phyloP scores from a whole-genome alignment of 1,139 yeast species.

The Pneumocystis jirovecii region DNA sequence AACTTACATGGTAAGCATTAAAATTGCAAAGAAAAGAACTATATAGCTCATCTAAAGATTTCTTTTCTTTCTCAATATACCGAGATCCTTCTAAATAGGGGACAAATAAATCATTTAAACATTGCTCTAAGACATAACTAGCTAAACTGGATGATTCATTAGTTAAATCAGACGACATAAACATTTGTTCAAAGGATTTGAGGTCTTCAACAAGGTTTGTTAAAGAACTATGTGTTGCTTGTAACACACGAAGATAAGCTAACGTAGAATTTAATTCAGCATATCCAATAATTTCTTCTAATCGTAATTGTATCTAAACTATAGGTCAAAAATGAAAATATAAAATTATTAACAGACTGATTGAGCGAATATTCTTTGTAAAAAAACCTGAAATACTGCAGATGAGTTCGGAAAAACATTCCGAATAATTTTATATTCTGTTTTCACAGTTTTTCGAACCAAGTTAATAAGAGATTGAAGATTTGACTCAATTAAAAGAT shows the following conservation, averaged over 20 bases:
- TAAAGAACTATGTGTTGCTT: slow-evolving; percentile 45
- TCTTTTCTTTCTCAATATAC: slow-evolving; percentile 62
- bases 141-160: slow-evolving; percentile 25
- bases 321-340: neutral
- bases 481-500: slow-evolving; percentile 18
- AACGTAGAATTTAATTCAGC: slow-evolving; percentile 52
- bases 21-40: slow-evolving; percentile 20
- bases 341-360: slow-evolving; percentile 18
- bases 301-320: slow-evolving; percentile 42
- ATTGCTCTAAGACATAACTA: slow-evolving; percentile 46
- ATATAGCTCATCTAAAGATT: slow-evolving; percentile 49
- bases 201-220: slow-evolving; percentile 53
- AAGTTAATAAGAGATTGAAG: slow-evolving; percentile 30
- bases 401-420: slow-evolving; percentile 59
- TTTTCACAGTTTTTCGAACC: slow-evolving; percentile 36
- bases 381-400: slow-evolving; percentile 51
- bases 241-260: slow-evolving; percentile 66
- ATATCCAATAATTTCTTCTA: slow-evolving; percentile 46
- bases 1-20: slow-evolving; percentile 17
- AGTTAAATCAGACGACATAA: neutral
- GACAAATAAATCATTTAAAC: slow-evolving; percentile 54
- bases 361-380: slow-evolving; percentile 68
- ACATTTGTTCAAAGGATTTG: slow-evolving; percentile 33
- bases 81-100: slow-evolving; percentile 53
- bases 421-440: slow-evolving; percentile 58